A percentile compares a stretch with the other conserved stretches of the same genome.
phyloP scores from a whole-genome alignment of 2,329 filamentous ascomycete genomes.

The Cladosporium oxysporum region DNA sequence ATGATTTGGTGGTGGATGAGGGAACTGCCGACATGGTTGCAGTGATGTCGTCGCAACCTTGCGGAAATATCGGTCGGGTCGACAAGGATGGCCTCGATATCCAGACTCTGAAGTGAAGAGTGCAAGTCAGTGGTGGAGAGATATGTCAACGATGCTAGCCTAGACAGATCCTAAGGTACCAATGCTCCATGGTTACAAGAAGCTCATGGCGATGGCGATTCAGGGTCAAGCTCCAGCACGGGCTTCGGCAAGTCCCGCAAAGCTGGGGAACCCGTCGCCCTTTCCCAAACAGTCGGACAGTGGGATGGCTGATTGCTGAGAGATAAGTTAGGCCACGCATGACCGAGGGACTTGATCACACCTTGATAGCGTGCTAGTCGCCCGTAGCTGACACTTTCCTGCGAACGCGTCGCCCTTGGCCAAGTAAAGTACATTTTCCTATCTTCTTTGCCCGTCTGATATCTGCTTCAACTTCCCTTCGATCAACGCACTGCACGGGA shows the following conservation, averaged over 20 bases:
- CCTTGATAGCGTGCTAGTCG: background rate
- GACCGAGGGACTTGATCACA: background rate
- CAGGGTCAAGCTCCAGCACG: conserved; percentile 9
- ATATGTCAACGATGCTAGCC: background rate
- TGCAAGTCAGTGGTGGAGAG: background rate
- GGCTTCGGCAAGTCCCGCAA: background rate
- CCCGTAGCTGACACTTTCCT: background rate
- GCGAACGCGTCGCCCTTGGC: background rate
- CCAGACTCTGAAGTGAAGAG: background rate
- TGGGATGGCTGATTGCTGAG: background rate
- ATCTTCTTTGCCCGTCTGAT: background rate
- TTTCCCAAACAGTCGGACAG: background rate
- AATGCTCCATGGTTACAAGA: background rate
- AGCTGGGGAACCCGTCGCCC: conserved; percentile 6
- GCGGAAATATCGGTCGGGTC: background rate
- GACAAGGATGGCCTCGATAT: background rate
- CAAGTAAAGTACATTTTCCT: background rate
- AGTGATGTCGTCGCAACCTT: background rate
- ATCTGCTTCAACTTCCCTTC: background rate
- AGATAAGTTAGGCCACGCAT: background rate
- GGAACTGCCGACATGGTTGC: conserved; percentile 34
- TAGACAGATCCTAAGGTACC: background rate
- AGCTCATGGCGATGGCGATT: background rate
- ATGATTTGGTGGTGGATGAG: conserved; percentile 30
- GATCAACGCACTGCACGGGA: background rate